Evolutionary conservation across 1,139 yeast species (phyloP), one percentile per base, ranked within the genome.

Genomic region (Sugiyamaella xylanicola): DNA sequence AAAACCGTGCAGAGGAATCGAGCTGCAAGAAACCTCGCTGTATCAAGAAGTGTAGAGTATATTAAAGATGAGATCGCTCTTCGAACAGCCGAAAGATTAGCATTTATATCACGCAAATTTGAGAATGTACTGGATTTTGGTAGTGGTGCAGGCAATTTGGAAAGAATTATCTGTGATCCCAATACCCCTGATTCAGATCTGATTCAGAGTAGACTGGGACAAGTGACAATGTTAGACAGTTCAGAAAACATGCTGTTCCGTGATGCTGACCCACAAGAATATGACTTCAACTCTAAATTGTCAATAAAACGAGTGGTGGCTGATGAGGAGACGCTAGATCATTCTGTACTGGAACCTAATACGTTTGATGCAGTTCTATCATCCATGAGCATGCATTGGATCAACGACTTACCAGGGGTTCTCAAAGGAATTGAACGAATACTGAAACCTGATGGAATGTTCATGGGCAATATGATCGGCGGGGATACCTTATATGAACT

Each of bases 401-500:
- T 88, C 55, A 89, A 89, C 65, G 93, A 89, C 63, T 76, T 89
- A 22, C 96, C 96, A 0, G 76, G 78, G 1, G 79, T 83, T 1
- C 76, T 88, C 53, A 69, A 74, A 20, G 78, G 82, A 57, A 78
- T 88, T 59, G 83, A 84, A 65, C 68, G 74, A n/a, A 77, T 87
- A 19, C 73, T 89, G 47, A 83, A 83, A 57, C 95, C 95, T 0
- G 96, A 89, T 68, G 95, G 96, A 1, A 76, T 90, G 68, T 87
- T 89, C 63, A 78, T 89, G 79, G 95, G 87, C 1, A 81, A 91
- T n/a, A 79, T 89, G 77, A 81, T 87, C 64, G 95, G 95, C 5
- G 95, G 93, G 4, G 96, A 89, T 68, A 86, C 95, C 0, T 73
- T 89, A 25, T 89, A 83, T 65, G 96, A 89, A 69, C 75, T 89